phyloP scores from a whole-genome alignment of 2,329 filamentous ascomycete genomes.

The Neopestalotiopsis rosae region DNA sequence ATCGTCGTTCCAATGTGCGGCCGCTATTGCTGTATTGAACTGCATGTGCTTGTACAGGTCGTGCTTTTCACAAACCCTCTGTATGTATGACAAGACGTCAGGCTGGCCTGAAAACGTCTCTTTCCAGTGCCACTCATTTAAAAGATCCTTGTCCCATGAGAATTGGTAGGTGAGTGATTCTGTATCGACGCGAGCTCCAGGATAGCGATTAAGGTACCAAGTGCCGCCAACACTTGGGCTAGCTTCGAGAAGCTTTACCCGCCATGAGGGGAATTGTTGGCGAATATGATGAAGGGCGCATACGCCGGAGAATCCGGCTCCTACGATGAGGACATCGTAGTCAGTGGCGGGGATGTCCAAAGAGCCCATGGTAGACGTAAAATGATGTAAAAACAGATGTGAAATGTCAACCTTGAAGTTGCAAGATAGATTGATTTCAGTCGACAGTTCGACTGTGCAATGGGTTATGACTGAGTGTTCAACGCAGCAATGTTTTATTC shows the following conservation, averaged over 20 bases:
- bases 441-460: not conserved
- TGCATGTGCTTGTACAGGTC: constrained; percentile 18
- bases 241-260: constrained; percentile 18
- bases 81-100: constrained; percentile 14
- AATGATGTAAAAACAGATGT: not conserved
- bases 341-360: not conserved
- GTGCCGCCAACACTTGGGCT: constrained; percentile 15
- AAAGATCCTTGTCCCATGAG: constrained; percentile 16
- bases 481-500: not conserved
- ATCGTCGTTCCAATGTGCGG: constrained; percentile 29
- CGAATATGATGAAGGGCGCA: constrained; percentile 19
- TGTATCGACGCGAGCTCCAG: constrained; percentile 18
- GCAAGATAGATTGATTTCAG: not conserved
- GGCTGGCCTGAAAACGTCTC: constrained; percentile 16
- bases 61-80: constrained; percentile 16
- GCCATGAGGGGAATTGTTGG: constrained; percentile 12
- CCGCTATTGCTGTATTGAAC: constrained; percentile 20
- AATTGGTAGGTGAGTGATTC: constrained; percentile 16
- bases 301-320: constrained; percentile 16
- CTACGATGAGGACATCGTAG: constrained; percentile 19
- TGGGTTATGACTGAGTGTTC: not conserved
- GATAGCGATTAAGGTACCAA: constrained; percentile 18
- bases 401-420: not conserved
- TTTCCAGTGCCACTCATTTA: constrained; percentile 19
- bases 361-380: constrained; percentile 12